These are phyloP conservation scores for Fusarium domesticum DNA, from an alignment of 2,329 filamentous ascomycete species.

Conservation along the genomic window DNA sequence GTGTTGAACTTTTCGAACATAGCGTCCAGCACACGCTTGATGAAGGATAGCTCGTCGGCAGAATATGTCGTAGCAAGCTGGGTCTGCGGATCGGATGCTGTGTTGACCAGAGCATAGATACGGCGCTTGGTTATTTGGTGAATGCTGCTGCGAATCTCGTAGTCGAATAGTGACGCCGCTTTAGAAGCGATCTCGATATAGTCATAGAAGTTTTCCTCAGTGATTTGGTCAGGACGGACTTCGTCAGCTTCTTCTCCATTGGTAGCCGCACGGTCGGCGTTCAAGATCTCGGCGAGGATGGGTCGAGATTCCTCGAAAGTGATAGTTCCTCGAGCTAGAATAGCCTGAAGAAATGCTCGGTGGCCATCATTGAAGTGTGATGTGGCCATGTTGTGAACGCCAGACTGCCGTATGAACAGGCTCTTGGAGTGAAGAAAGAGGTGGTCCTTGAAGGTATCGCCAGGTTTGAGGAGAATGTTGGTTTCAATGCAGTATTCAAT, in stretches of 20 bases:
- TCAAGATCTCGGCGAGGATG: slow-evolving; percentile 73
- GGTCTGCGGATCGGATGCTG: slow-evolving; percentile 76
- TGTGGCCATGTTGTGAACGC: slow-evolving; percentile 21
- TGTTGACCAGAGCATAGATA: slow-evolving; percentile 86
- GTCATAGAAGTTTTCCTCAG: slow-evolving; percentile 61
- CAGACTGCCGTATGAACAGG: slow-evolving; percentile 24
- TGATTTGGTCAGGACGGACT: slow-evolving; percentile 60
- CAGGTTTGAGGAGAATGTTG: background rate
- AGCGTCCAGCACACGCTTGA: slow-evolving; percentile 81
- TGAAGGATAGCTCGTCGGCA: slow-evolving; percentile 82
- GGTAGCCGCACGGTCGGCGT: slow-evolving; percentile 43
- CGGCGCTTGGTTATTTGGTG: slow-evolving; percentile 66
- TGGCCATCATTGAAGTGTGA: slow-evolving; percentile 59
- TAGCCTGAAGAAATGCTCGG: slow-evolving; percentile 85
- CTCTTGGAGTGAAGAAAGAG: too few species aligned
- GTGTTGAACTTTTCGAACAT: slow-evolving; percentile 93
- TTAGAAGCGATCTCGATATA: slow-evolving; percentile 70
- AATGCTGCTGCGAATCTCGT: slow-evolving; percentile 74
- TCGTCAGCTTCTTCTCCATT: slow-evolving; percentile 27
- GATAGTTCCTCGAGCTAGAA: slow-evolving; percentile 74
- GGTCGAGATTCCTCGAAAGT: slow-evolving; percentile 71
- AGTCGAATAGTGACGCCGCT: slow-evolving; percentile 75
- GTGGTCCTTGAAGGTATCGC: background rate
- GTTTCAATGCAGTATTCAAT: background rate
- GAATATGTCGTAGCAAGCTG: slow-evolving; percentile 81